These are phyloP conservation scores for Stephanodiscus minutulus DNA, from an alignment of 108 stramenopile species.

Conservation along the genomic window DNA sequence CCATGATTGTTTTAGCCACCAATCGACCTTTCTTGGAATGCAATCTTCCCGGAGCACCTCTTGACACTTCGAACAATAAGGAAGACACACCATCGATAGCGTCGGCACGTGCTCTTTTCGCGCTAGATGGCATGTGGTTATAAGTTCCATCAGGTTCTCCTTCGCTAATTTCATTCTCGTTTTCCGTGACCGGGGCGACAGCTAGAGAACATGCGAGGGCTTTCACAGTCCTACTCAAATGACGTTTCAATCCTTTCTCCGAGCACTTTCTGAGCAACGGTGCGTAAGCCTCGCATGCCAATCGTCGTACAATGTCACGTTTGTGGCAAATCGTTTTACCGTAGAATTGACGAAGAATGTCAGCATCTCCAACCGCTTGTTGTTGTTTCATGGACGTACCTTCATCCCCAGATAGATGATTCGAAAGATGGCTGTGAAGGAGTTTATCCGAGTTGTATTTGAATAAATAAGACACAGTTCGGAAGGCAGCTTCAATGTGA, in stretches of 20 bases:
- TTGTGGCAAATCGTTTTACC: constrained; percentile 72
- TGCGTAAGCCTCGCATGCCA: constrained; percentile 81
- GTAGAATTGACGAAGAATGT: constrained; percentile 80
- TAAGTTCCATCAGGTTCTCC: neutral
- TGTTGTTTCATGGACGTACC: constrained; percentile 23
- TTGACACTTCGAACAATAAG: constrained; percentile 67
- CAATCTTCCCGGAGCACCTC: constrained; percentile 68
- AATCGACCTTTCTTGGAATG: constrained; percentile 71
- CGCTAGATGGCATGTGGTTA: constrained; percentile 10
- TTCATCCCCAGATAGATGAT: neutral
- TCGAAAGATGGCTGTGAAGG: constrained; percentile 32
- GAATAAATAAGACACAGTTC: constrained; percentile 79
- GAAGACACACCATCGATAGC: constrained; percentile 82
- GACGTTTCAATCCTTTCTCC: constrained; percentile 60
- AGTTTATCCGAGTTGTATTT: constrained; percentile 74
- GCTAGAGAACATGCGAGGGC: constrained; percentile 59
- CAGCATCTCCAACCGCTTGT: constrained; percentile 40
- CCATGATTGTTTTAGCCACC: constrained; percentile 58
- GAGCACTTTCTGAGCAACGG: constrained; percentile 73
- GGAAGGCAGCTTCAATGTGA: constrained; percentile 80
- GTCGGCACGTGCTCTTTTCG: constrained; percentile 58
- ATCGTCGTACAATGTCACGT: constrained; percentile 69
- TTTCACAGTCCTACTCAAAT: constrained; percentile 69
- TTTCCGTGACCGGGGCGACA: constrained; percentile 11
- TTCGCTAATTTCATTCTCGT: neutral